Base-by-base conservation (phyloP, 345 rosid species). In the Stellera chamaejasme region DNA sequence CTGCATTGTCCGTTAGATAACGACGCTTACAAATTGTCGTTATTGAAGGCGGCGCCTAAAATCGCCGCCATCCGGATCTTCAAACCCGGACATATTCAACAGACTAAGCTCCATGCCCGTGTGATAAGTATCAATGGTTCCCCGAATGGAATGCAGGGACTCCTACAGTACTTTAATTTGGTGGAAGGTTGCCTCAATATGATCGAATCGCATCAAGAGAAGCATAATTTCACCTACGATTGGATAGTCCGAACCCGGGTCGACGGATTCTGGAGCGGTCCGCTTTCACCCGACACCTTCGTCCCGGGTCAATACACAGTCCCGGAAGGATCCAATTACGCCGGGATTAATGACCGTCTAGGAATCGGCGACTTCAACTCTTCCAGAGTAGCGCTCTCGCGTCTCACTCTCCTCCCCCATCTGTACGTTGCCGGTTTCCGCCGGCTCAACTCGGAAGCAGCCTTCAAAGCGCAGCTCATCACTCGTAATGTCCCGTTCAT, bases 221-320 rank as follows among this genome's bases (percentile, higher is more conserved):
- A 50, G 1, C 43, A 74, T 10, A 76, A 77, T 50, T 75, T 90
- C 78, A 76, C 69, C 1, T 90, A 90, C 63, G 86, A 87, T 55
- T 90, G 97, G 97, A 77, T 86, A 55, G 61, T 90, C 68, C 88
- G 97, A 10, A 82, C 97, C 67, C 95, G 93, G 4, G 95, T 90
- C 1, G 97, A 90, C 48, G 81, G 90, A 2, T 90, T 69, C 73
- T 90, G 97, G 97, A 59, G 69, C 49, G 84, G 79, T 16, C 79
- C 88, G 0, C 62, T 90, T 1, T 60, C 57, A 15, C 86, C 97
- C 2, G 54, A 65, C 16, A 66, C 72, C 58, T 90, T 86, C 66
- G 52, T 77, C 45, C 77, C 83, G 15, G 82, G 80, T 57, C 66
- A 53, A 0, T 90, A 90, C 64, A 8, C 80, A 41, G 79, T 90